phyloP scores from a whole-genome alignment of 768 basidiomycete genomes.

The Pilatotrama ljubarskyi region DNA sequence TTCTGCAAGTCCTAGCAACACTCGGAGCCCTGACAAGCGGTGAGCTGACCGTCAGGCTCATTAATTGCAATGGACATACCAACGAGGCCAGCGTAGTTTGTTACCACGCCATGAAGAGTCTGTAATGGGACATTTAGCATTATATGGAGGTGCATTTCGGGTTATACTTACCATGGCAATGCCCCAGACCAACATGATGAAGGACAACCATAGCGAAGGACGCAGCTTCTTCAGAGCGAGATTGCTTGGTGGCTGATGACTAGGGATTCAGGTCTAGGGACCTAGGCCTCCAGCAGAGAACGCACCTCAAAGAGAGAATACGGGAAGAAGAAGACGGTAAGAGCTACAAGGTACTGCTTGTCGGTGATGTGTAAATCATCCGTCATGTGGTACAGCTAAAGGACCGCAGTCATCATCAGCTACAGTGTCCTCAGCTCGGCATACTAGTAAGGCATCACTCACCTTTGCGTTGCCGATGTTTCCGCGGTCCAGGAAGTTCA shows the following conservation, averaged over 20 bases:
- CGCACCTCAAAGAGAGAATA: conserved; percentile 69
- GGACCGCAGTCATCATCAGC: background rate
- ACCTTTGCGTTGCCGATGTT: conserved; percentile 78
- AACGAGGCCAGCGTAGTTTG: conserved; percentile 61
- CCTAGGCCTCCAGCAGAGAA: conserved; percentile 9
- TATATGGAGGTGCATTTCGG: background rate
- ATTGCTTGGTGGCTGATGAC: conserved; percentile 58
- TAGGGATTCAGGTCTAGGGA: background rate
- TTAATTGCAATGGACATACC: conserved; percentile 38
- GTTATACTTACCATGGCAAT: conserved; percentile 39
- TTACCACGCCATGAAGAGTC: conserved; percentile 64
- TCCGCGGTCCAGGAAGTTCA: conserved; percentile 66
- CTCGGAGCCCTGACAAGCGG: conserved; percentile 47
- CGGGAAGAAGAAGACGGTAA: conserved; percentile 77
- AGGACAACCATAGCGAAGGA: conserved; percentile 65
- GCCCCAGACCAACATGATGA: conserved; percentile 44
- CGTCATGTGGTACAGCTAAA: conserved; percentile 60
- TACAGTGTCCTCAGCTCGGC: background rate
- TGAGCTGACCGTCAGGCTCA: background rate
- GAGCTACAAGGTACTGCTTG: conserved; percentile 63
- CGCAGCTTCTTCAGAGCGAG: conserved; percentile 56
- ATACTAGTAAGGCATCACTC: background rate
- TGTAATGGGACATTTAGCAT: conserved; percentile 25
- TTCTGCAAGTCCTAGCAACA: conserved; percentile 58
- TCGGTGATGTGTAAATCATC: conserved; percentile 58